These are phyloP conservation scores for Larix kaempferi DNA, from an alignment of 75 land plant species.

Conservation along the genomic window DNA sequence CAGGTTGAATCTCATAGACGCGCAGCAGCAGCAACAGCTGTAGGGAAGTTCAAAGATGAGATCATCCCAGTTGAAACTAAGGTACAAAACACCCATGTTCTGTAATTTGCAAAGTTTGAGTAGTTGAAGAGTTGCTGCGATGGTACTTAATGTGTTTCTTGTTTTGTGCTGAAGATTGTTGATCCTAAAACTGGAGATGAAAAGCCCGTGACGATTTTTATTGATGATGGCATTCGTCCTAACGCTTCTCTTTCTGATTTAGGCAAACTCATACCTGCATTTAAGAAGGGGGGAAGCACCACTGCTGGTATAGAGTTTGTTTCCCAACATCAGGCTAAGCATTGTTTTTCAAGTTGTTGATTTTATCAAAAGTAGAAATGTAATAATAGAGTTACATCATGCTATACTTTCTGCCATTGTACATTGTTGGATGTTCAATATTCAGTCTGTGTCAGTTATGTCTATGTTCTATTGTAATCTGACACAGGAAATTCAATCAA, in stretches of 20 bases:
- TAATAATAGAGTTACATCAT: background rate
- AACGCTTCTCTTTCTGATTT: slow-evolving; percentile 57
- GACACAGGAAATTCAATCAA: slow-evolving; percentile 85
- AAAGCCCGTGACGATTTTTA: slow-evolving; percentile 43
- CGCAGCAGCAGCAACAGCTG: slow-evolving; percentile 89
- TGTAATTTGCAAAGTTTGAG: background rate
- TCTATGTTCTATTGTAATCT: background rate
- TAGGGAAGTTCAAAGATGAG: slow-evolving; percentile 94
- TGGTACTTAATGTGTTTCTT: slow-evolving; percentile 5
- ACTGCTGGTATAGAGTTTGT: background rate
- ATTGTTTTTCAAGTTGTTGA: background rate
- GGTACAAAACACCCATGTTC: slow-evolving; percentile 18
- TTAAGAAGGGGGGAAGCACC: no score
- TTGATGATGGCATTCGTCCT: slow-evolving; percentile 23
- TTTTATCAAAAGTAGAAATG: background rate
- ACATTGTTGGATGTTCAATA: background rate
- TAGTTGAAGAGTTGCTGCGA: background rate
- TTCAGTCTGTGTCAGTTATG: background rate
- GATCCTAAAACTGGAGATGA: slow-evolving; percentile 93
- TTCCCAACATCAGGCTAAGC: background rate
- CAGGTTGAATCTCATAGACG: slow-evolving; percentile 72
- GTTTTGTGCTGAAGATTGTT: slow-evolving; percentile 46
- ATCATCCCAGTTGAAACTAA: slow-evolving; percentile 90
- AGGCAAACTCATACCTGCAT: slow-evolving; percentile 26
- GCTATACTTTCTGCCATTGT: background rate